Evolutionary conservation across 2,329 filamentous ascomycete species (phyloP), one percentile per base, ranked within the genome.

Genomic region (Esteya vermicola): DNA sequence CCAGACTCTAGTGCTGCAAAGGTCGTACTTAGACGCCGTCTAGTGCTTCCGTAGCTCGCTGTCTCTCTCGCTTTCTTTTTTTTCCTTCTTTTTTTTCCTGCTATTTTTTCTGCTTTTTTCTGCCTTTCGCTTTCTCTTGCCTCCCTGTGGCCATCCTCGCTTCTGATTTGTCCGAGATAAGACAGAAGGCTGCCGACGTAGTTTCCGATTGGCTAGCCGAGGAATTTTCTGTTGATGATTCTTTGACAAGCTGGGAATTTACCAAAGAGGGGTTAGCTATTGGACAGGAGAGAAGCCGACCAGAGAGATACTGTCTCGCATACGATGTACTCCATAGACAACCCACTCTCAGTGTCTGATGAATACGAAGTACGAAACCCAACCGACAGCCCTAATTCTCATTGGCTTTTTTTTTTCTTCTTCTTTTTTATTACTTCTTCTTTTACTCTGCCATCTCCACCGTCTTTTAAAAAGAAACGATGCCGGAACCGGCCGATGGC

Each of bases 111-210:
- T 7, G 13, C 19, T 30, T 4, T 10, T 18, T 14, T 6, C 3
- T 14, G 26, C 10, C n/a, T n/a, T n/a, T n/a, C n/a, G n/a, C n/a
- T n/a, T n/a, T n/a, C n/a, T n/a, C n/a, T n/a, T n/a, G n/a, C n/a
- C n/a, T n/a, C n/a, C n/a, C n/a, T n/a, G n/a, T n/a, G n/a, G n/a
- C 23, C 6, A 20, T 43, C 21, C 38, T 23, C 39, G 42, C 45
- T 33, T 50, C 39, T 62, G 55, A 54, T 59, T 63, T 61, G 59
- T 44, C 48, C 46, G 48, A 60, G 62, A 65, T 65, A 65, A 65
- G 62, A 42, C 43, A 36, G 42, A 42, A 45, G 48, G 45, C 47
- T 49, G 42, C 43, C 44, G 40, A 39, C 42, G n/a, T 22, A 14
- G 30, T 33, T 18, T 19, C 18, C 62, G 59, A 65, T 65, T 64